Percentiles rank a stretch among this genome's conserved stretches.
Conservation (phyloP, 331 rosid genomes). For the Rosa hybrid region DNA sequence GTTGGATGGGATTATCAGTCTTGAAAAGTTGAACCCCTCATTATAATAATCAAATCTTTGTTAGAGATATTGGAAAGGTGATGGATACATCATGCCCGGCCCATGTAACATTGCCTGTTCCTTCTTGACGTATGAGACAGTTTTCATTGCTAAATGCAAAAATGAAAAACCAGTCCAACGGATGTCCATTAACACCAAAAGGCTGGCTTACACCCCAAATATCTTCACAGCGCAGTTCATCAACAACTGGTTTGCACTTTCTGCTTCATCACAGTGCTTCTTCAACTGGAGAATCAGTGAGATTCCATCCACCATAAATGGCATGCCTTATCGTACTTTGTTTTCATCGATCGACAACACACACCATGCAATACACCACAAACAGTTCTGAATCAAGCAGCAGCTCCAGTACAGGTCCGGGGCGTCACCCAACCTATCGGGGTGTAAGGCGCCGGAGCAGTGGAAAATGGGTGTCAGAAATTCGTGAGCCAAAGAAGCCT, state of each 20-base stretch:
- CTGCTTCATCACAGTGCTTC: conserved; percentile 16
- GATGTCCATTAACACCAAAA: conserved; percentile 27
- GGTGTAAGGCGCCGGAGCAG: conserved; percentile 81
- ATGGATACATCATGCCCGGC: conserved; percentile 22
- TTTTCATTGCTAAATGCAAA: background rate
- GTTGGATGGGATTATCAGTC: conserved; percentile 6
- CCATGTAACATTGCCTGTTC: conserved; percentile 16
- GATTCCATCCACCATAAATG: conserved; percentile 57
- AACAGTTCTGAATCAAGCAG: conserved; percentile 12
- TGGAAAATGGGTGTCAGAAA: conserved; percentile 97
- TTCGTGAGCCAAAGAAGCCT: conserved; percentile 82
- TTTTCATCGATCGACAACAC: background rate
- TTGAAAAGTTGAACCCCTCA: background rate
- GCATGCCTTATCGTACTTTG: conserved; percentile 34
- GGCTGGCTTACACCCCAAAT: conserved; percentile 70
- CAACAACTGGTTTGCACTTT: conserved; percentile 85
- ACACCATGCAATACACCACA: conserved; percentile 45
- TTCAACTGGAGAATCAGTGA: background rate
- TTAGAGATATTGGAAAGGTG: conserved; percentile 23
- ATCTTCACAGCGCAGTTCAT: conserved; percentile 61
- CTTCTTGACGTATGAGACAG: conserved; percentile 34
- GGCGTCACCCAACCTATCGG: conserved; percentile 63
- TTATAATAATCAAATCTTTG: conserved; percentile 36
- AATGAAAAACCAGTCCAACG: conserved; percentile 59
- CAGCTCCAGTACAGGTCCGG: conserved; percentile 13